Evolutionary conservation across 2,329 filamentous ascomycete genomes (phyloP), one percentile per base, ranked within the genome.

Genomic region (Trichophyton benhamiae): DNA sequence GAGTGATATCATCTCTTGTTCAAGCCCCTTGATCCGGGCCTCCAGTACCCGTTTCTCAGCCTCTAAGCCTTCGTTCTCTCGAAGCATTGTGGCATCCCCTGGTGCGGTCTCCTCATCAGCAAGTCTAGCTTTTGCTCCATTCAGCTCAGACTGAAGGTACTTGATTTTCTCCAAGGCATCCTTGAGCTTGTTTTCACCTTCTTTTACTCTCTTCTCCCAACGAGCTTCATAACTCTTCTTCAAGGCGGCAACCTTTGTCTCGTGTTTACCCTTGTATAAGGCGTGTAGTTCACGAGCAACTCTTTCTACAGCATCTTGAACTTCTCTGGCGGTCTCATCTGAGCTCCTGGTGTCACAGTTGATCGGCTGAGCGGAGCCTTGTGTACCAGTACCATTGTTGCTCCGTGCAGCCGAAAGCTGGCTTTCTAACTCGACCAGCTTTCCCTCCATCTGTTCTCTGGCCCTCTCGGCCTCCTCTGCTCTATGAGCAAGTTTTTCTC

Each of bases 261-360:
- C 92, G 72, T 99, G 94, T 77, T 99, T 99, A 71, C 87, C 86
- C 78, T 96, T 97, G 82, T 99, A 99, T 9, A 96, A 81, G 0
- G 87, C 82, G 72, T 99, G 94, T 46, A 99, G 81, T 71, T 99
- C 94, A 33, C 90, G 83, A n/a, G 92, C 91, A 46, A 97, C 91
- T 66, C 91, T 90, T 74, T 96, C 90, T 22, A 92, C 87, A 1
- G 88, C 87, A 52, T 88, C 80, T 70, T 96, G 91, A 58, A 96
- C 87, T 65, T 95, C 90, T 44, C 77, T 74, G 48, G 76, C 79
- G 38, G 81, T 77, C 27, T 80, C 76, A 57, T 78, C 72, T 7
- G 71, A 66, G 72, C 66, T 80, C 72, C 67, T 79, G 46, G 60
- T 65, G 20, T 66, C 63, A 9, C 57, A 46, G 22, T 62, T 60